These are phyloP conservation scores for Entomortierella chlamydospora DNA, from an alignment of 192 early-diverging fungal species.

Conservation along the genomic window DNA sequence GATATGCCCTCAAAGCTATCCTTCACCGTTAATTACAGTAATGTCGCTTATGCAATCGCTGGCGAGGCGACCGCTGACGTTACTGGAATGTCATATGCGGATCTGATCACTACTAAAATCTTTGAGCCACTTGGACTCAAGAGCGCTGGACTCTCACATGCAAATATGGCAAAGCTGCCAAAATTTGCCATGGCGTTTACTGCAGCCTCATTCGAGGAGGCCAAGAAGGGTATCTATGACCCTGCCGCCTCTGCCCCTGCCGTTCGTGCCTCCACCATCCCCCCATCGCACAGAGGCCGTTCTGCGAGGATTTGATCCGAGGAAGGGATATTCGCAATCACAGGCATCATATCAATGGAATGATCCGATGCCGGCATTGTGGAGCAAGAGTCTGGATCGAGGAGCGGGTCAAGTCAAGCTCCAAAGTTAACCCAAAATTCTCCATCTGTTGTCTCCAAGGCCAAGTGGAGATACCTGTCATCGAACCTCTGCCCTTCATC, in stretches of 20 bases:
- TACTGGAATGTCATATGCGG: too few relatives aligned
- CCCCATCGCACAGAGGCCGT: background rate
- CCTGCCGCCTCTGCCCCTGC: background rate
- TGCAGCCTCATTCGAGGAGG: too few relatives aligned
- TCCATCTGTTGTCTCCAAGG: slow-evolving; percentile 22
- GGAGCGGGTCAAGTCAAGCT: background rate
- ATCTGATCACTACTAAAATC: too few relatives aligned
- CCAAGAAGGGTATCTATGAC: too few relatives aligned
- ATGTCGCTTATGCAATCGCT: too few relatives aligned
- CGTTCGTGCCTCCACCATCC: background rate
- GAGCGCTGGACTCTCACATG: too few relatives aligned
- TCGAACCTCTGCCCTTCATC: slow-evolving; percentile 1
- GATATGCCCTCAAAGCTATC: too few relatives aligned
- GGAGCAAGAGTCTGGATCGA: slow-evolving; percentile 16
- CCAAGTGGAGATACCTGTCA: background rate
- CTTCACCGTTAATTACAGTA: too few relatives aligned
- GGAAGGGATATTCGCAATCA: background rate
- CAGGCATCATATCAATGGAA: background rate
- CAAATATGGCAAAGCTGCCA: too few relatives aligned
- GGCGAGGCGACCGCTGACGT: too few relatives aligned
- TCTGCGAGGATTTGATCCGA: background rate
- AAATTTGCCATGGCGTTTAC: too few relatives aligned
- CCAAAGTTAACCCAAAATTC: background rate
- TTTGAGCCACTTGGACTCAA: too few relatives aligned
- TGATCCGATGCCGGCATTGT: slow-evolving; percentile 2